Base-by-base conservation (phyloP, 108 stramenopile genomes). In the Chaetoceros muelleri region DNA sequence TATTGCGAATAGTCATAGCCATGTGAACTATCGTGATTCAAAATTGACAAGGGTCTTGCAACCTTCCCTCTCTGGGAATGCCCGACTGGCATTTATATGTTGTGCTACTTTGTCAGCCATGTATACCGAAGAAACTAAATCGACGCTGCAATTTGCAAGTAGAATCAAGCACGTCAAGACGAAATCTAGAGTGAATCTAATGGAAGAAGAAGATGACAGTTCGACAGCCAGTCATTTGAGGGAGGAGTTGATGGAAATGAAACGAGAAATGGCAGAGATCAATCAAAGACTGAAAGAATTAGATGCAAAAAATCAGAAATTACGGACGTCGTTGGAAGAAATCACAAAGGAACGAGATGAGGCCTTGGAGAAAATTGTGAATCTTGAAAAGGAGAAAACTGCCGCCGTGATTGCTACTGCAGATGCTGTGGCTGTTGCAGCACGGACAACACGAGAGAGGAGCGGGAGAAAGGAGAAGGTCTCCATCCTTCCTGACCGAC, bases 11-110 rank as follows among this genome's bases (percentile, higher is more conserved):
- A n/a, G n/a, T n/a, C n/a, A n/a, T n/a, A n/a, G n/a, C n/a, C 74
- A 85, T 74, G 57, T 75, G 40, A 87, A 87, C 62, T 94, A 83
- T 65, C 83, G 97, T 28, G 97, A 99, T 79, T 87, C 84, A 24
- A 98, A 98, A 72, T 74, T 99, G 27, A 99, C 99, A 22, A 74
- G 95, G 28, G 82, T 99, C 51, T 72, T 99, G n/a, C 97, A 99
- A 77, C 95, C 99, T 0, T 85, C 86, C 25, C 72, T 99, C 5
- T 82, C 82, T 20, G 97, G 97, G 7, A 97, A 98, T 78, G 94
- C 96, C 25, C 70, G 81, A 48, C 86, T 93, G 72, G 93, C 97
- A 22, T 84, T 98, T 56, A 75, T 99, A 51, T 98, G 97, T 62
- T 97, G 96, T 65, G 87, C 90, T 23, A 95, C 95, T 17, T 75